Base-by-base conservation (phyloP, 305 asterid species). In the Fraxinus nigra region DNA sequence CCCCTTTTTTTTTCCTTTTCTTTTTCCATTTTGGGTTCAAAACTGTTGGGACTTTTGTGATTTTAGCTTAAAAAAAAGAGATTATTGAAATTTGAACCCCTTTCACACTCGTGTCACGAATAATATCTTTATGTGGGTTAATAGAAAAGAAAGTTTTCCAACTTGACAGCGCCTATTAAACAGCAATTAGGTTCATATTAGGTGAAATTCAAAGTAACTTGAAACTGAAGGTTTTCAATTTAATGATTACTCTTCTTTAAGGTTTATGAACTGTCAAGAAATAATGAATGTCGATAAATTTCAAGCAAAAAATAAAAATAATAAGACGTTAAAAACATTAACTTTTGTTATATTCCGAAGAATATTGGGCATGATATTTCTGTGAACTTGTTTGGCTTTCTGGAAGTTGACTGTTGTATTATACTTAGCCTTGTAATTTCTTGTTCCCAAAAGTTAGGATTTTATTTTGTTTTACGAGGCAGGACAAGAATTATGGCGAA, bases 401-500 rank as follows among this genome's bases (percentile, higher is more conserved):
- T 65, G 13, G 35, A 65, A 10, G 8, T 24, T 65, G 16, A 24
- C n/a, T 26, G 3, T 3, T 24, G 35, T 65, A 11, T 26, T 65
- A 11, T 10, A 26, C 28, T 5, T 63, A 63, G n/a, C 34, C 33
- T 63, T 63, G 14, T 63, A 63, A 24, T 24, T 63, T 63, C 48
- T 10, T 11, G 3, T 63, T 63, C 72, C 72, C 9, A 13, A 61
- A 63, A 6, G 14, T 63, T 63, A 24, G 33, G 13, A 78, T 59
- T 56, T 78, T 32, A 10, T 4, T 78, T 43, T 72, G 78, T 76
- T 69, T 85, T 18, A 0, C 56, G 77, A 61, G 77, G 78, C 97
- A 96, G 99, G 80, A 96, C 98, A 37, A 89, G 73, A 51, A 88
- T 87, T 14, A 94, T 96, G 99, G 99, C 99, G 18, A 92, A 89